Base-by-base conservation (phyloP, 345 rosid genomes). In the Crucihimalaya himalaica region DNA sequence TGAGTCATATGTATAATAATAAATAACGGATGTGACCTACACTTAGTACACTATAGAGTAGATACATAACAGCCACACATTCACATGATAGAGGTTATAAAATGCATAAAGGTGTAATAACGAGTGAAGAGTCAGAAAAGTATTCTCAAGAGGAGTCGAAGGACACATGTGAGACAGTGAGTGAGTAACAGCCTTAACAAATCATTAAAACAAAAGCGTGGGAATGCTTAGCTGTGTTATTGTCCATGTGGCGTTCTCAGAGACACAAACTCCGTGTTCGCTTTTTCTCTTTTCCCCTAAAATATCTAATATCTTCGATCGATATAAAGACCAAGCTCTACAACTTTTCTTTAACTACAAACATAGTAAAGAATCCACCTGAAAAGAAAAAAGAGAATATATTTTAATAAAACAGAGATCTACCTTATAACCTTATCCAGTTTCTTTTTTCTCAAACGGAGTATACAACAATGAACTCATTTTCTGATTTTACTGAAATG, bases 271-370 rank as follows among this genome's bases (percentile, higher is more conserved):
- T 10, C 27, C 28, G 54, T 48, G 28, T 48, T 48, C 1, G 43
- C 43, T 5, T 11, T 3, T 39, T 11, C 4, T 42, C 12, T 15
- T 14, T n/a, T 11, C 51, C 21, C 4, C 21, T 19, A 48, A 19
- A 48, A 48, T 48, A 48, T 48, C 25, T 19, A 48, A 48, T 47
- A 0, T 5, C 34, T 9, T 18, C 1, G 28, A 42, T 32, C 73
- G 48, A 3, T 71, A 60, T 71, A 71, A 71, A 71, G 57, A 16
- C 67, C 50, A 70, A 15, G 47, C 66, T 32, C 28, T 48, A 48
- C 47, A 23, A 45, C 74, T 71, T 70, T 48, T 32, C 9, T 48
- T 47, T 12, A 71, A 60, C 68, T 29, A 51, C 67, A 47, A 70
- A 70, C 55, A 40, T 66, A 7, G 18, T 35, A 21, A 6, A 40